Conservation (phyloP, 352 stramenopile species). For the Elongisporangium undulatum region DNA sequence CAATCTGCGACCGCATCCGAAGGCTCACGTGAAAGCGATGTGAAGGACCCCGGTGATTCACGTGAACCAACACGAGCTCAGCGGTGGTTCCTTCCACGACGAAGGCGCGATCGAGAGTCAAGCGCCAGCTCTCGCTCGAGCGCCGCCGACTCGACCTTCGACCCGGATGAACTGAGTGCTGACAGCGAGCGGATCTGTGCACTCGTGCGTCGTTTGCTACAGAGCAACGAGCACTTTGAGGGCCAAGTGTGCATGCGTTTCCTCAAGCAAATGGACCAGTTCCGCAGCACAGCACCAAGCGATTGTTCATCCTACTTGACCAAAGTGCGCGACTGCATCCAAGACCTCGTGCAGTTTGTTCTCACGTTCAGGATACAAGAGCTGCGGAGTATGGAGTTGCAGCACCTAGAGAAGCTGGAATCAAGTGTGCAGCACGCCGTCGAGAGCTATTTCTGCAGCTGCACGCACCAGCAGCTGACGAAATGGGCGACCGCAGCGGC, state of each 20-base stretch:
- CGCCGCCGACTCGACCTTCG: background rate
- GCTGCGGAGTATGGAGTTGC: background rate
- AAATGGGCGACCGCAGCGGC: background rate
- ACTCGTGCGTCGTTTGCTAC: slow-evolving; percentile 14
- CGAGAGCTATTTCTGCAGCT: slow-evolving; percentile 8
- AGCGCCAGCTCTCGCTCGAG: background rate
- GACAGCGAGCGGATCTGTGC: background rate
- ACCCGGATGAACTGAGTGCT: background rate
- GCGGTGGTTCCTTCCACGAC: background rate
- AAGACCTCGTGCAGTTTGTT: slow-evolving; percentile 29
- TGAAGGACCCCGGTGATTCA: background rate
- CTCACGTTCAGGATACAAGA: slow-evolving; percentile 20
- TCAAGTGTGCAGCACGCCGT: slow-evolving; percentile 13
- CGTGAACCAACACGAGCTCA: background rate
- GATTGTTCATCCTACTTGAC: slow-evolving; percentile 21
- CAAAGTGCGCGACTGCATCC: slow-evolving; percentile 25
- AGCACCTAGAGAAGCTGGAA: background rate
- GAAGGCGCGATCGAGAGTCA: background rate
- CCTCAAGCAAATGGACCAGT: slow-evolving; percentile 5
- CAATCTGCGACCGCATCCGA: background rate
- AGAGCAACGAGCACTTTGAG: slow-evolving; percentile 17
- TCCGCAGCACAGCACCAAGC: slow-evolving; percentile 1
- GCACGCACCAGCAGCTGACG: background rate
- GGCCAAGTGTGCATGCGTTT: slow-evolving; percentile 19
- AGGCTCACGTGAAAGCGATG: background rate